Base-by-base conservation (phyloP, 768 basidiomycete genomes). In the Russula emetica region DNA sequence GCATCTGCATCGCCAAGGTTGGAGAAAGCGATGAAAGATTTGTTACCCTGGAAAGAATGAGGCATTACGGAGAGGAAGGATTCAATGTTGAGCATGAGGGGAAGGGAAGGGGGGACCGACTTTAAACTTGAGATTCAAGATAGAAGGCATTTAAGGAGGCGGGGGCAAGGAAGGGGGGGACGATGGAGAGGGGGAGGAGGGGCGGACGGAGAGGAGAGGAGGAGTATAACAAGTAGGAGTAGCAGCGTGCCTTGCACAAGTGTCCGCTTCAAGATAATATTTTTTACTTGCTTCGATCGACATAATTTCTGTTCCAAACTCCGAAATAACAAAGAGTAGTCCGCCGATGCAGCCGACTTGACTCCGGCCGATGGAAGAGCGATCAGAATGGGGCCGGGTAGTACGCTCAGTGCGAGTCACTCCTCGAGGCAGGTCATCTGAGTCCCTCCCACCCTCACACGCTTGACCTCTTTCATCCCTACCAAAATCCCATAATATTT, bases 1-100 rank as follows among this genome's bases (percentile, higher is more conserved):
- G 90, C 82, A 74, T 94, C 92, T 58, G 83, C 80, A 78, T 94
- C 92, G 78, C 83, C 78, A 76, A 94, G 83, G 78, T 92, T 91
- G 75, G 88, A 89, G 78, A 94, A 94, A 66, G 92, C 90, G 75
- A 93, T 89, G 75, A 94, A 94, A 74, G 92, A 93, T 80, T 93
- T 94, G 85, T 94, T 94, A 77, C 92, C 91, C 92, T 82, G 72
- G 57, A 58, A 55, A 55, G 62, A 30, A 53, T 59, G 61, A 34
- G 60, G 51, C 34, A 66, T 52, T 69, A 68, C 61, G 58, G 60
- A 65, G 62, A 66, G 62, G 59, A 59, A 51, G 63, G 61, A 67
- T 61, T 68, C 62, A 67, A 69, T 51, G 40, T 58, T 34, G 57
- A 54, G 34, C 55, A 54, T 62, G 58, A 55, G 45, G 24, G 36